These are phyloP conservation scores for Orbilia ellipsospora DNA, from an alignment of 2,329 filamentous ascomycete genomes.

Conservation along the genomic window DNA sequence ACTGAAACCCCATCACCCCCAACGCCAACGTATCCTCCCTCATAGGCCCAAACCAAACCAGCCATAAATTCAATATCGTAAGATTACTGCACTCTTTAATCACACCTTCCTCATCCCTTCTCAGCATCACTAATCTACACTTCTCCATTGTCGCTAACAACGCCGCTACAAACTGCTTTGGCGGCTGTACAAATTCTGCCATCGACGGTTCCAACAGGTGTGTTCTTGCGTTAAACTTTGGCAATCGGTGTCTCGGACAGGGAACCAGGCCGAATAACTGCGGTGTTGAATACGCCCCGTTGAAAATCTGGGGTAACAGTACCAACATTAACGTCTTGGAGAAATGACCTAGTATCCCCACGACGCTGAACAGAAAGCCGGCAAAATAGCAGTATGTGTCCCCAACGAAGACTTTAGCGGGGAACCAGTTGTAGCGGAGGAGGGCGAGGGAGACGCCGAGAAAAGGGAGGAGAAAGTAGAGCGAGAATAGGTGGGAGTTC, in stretches of 20 bases:
- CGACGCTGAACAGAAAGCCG: constrained; percentile 98
- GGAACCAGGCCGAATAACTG: constrained; percentile 91
- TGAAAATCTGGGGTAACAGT: constrained; percentile 93
- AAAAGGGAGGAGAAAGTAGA: constrained; percentile 94
- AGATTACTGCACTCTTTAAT: constrained; percentile 88
- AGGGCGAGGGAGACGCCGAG: constrained; percentile 90
- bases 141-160: constrained; percentile 75
- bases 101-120: constrained; percentile 72
- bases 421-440: constrained; percentile 93
- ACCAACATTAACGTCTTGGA: constrained; percentile 94
- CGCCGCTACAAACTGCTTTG: constrained; percentile 72
- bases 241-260: constrained; percentile 91
- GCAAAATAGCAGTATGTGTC: constrained; percentile 99
- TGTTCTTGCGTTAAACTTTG: constrained; percentile 84
- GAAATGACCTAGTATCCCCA: constrained; percentile 96
- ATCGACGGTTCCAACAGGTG: constrained; percentile 87
- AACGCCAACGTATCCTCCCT: constrained; percentile 84
- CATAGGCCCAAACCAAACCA: constrained; percentile 93
- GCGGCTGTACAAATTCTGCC: constrained; percentile 76
- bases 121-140: constrained; percentile 75
- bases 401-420: constrained; percentile 92
- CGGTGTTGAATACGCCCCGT: constrained; percentile 92
- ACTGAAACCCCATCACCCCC: constrained; percentile 84
- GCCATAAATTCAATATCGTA: constrained; percentile 93
- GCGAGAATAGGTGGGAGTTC: constrained; percentile 93